Percentiles rank a stretch among this genome's conserved stretches.
These are phyloP conservation scores for Globisporangium nunn DNA, from an alignment of 352 stramenopile species.

Conservation along the genomic window DNA sequence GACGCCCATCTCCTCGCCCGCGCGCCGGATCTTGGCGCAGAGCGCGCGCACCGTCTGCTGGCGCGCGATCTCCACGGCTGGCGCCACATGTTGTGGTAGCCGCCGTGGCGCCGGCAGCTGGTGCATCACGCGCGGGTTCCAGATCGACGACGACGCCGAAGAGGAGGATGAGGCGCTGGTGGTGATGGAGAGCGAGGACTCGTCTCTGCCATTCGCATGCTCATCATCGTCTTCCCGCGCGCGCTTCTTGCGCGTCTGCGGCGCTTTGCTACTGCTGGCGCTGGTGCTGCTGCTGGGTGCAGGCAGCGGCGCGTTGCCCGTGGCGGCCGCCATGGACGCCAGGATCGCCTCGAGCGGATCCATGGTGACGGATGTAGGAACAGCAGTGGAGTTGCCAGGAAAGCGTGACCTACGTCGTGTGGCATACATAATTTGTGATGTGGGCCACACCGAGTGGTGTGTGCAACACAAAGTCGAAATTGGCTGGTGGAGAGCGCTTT, in stretches of 20 bases:
- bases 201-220: conserved; percentile 1
- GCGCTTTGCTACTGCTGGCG: not conserved
- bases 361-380: conserved; percentile 1
- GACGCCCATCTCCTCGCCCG: conserved; percentile 69
- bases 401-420: no score
- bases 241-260: conserved; percentile 21
- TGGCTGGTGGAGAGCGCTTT: not conserved
- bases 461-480: no score
- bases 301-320: conserved; percentile 38
- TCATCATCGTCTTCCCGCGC: conserved; percentile 15
- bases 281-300: not conserved
- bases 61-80: conserved; percentile 55
- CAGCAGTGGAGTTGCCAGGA: no score
- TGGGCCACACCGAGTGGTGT: no score
- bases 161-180: not conserved
- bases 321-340: conserved; percentile 72
- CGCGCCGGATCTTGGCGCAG: conserved; percentile 58
- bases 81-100: conserved; percentile 19
- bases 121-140: conserved; percentile 41
- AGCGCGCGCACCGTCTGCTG: conserved; percentile 63
- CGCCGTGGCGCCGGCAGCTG: conserved; percentile 14
- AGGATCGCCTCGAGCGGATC: conserved; percentile 73
- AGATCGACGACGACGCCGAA: conserved; percentile 21
- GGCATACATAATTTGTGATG: no score
- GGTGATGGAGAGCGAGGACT: not conserved